A percentile compares a stretch with the other conserved stretches of the same genome.
phyloP scores from a whole-genome alignment of 2,329 filamentous ascomycete genomes.

The Epichloe festucae region DNA sequence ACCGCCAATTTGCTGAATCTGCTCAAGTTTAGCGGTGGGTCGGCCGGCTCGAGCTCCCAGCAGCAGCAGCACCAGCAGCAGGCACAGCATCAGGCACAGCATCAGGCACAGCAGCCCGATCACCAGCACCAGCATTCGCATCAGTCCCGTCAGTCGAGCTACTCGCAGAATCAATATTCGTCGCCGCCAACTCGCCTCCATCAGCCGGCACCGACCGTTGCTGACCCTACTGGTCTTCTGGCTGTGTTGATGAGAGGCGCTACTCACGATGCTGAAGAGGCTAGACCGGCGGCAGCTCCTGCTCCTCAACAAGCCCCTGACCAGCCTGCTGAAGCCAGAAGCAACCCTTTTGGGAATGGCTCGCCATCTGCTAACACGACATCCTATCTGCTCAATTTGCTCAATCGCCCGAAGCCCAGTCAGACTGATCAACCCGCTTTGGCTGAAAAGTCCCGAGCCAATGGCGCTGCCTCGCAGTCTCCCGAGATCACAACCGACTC shows the following conservation, averaged over 20 bases:
- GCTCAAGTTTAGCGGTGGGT: slow-evolving; percentile 43
- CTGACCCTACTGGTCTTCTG: slow-evolving; percentile 44
- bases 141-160: slow-evolving; percentile 10
- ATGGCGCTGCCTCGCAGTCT: slow-evolving; percentile 33
- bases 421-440: slow-evolving; percentile 38
- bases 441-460: slow-evolving; percentile 29
- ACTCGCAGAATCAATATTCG: slow-evolving; percentile 10
- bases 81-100: slow-evolving; percentile 7
- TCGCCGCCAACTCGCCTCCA: slow-evolving; percentile 32
- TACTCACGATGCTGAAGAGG: slow-evolving; percentile 31
- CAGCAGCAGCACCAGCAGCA: slow-evolving; percentile 14
- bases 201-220: slow-evolving; percentile 41
- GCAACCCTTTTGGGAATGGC: slow-evolving; percentile 30
- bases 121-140: slow-evolving; percentile 13
- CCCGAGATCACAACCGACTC: slow-evolving; percentile 17
- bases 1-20: slow-evolving; percentile 45
- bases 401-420: slow-evolving; percentile 64
- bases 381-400: slow-evolving; percentile 71
- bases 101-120: slow-evolving; percentile 15
- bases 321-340: slow-evolving; percentile 12
- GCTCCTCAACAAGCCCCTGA: slow-evolving; percentile 10
- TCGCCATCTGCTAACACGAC: slow-evolving; percentile 58
- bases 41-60: slow-evolving; percentile 18
- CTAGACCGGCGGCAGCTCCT: slow-evolving; percentile 11
- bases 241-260: slow-evolving; percentile 48